phyloP scores from a whole-genome alignment of 2,329 filamentous ascomycete genomes.

The Apiospora saccharicola region DNA sequence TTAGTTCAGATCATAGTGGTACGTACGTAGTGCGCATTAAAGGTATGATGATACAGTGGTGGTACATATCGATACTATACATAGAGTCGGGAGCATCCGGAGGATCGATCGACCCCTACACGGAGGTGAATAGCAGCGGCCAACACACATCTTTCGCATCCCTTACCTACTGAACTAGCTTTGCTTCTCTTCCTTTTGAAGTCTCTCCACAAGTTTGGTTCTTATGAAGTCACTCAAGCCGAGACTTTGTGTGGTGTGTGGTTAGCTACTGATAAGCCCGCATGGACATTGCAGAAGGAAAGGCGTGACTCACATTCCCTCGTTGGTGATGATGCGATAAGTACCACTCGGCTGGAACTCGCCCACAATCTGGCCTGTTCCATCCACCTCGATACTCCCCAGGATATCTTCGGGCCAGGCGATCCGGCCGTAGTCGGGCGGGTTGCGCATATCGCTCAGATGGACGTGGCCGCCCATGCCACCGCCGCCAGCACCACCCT shows the following conservation, averaged over 20 bases:
- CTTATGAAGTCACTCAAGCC: conserved; percentile 63
- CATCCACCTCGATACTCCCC: conserved; percentile 71
- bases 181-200: conserved; percentile 58
- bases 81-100: conserved; percentile 8
- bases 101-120: not conserved
- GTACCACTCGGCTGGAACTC: conserved; percentile 67
- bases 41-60: conserved; percentile 5
- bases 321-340: conserved; percentile 69
- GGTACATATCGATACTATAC: not conserved
- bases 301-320: conserved; percentile 67
- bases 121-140: not conserved
- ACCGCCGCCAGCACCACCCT: conserved; percentile 67
- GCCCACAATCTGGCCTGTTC: conserved; percentile 62
- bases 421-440: conserved; percentile 72
- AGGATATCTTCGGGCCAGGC: conserved; percentile 75
- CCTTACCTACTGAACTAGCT: not conserved
- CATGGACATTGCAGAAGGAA: not conserved
- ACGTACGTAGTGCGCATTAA: not conserved
- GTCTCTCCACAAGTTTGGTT: conserved; percentile 59
- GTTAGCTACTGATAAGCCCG: conserved; percentile 18
- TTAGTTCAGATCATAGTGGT: not conserved
- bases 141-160: not conserved
- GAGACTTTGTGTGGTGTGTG: conserved; percentile 46
- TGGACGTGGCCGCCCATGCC: conserved; percentile 70
- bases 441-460: conserved; percentile 68